Evolutionary conservation across 1,284 basidiomycete species (phyloP), one percentile per base, ranked within the genome.

Genomic region (Ganoderma sinense): DNA sequence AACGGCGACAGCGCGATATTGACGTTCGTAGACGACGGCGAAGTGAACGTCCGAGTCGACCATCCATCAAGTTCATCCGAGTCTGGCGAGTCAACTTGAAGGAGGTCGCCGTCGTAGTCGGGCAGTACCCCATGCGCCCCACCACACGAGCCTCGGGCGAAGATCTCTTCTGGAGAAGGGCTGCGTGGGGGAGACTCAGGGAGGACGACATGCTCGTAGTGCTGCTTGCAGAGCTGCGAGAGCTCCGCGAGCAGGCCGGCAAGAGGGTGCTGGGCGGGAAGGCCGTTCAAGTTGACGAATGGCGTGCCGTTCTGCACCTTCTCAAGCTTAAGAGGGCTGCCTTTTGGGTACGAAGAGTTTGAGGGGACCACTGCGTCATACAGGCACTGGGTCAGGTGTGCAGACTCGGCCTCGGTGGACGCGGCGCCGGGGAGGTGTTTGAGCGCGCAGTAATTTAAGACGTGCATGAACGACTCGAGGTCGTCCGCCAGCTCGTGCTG

Each of bases 401-500:
- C 55, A 1, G 31, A 16, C 29, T 56, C 55, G 16, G 55, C 48
- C 13, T 23, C 55, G 16, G 29, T 31, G 2, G 55, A 56, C 14
- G 31, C 31, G 29, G 29, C 55, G 29, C 16, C 31, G 29, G 62
- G 63, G 26, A 69, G 61, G 65, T 69, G 63, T 13, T 51, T 62
- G 36, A 64, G 55, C 20, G 65, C 39, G 39, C 61, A 36, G 55
- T 62, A 69, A 11, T 29, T 60, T 5, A 66, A 55, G 36, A 69
- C 29, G 31, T 69, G 68, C 53, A 43, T 40, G 45, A 48, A 48
- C 18, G 68, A 66, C 48, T 69, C 68, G 11, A 69, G 62, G 29
- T 69, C 65, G 61, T 69, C 68, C 16, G 68, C 48, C 18, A 64
- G 53, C 39, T 40, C 26, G n/a, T 69, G 65, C 5, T 39, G 61